Percentiles rank a stretch among this genome's conserved stretches.
Evolutionary conservation across 1,284 basidiomycete genomes (phyloP).

Genomic region (Heterobasidion annosum): DNA sequence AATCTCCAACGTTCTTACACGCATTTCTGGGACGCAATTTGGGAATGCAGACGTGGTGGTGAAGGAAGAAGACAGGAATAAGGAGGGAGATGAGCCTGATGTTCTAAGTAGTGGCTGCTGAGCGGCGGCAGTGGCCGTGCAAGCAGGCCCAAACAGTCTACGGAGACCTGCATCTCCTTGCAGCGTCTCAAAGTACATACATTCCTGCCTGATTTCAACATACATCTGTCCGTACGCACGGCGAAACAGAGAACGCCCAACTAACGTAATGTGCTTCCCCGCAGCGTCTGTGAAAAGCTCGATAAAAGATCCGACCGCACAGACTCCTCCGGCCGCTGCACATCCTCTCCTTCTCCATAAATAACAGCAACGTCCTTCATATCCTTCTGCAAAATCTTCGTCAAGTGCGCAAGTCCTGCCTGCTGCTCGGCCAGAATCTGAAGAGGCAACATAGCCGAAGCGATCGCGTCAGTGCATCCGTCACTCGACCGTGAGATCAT

Average conservation of each 20-base stretch:
- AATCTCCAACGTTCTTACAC: conserved; percentile 80
- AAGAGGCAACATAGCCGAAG: not conserved
- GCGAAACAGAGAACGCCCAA: not conserved
- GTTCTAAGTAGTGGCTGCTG: not conserved
- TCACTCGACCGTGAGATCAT: not conserved
- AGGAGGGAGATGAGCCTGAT: not conserved
- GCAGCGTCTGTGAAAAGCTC: conserved; percentile 23
- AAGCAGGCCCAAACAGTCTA: conserved; percentile 2
- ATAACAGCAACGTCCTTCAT: conserved; percentile 69
- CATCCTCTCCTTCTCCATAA: conserved; percentile 37
- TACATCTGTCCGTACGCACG: not conserved
- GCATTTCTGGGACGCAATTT: conserved; percentile 35
- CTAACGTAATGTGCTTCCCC: conserved; percentile 26
- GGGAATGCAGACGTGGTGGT: not conserved
- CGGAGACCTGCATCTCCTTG: not conserved
- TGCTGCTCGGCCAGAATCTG: conserved; percentile 78
- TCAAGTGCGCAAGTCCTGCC: conserved; percentile 71
- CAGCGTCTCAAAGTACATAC: too few relatives aligned
- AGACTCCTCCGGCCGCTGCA: conserved; percentile 19
- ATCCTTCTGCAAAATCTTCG: conserved; percentile 60
- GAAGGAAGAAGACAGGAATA: conserved; percentile 3
- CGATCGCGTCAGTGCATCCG: conserved; percentile 1
- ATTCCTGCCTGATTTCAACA: not conserved
- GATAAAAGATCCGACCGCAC: conserved; percentile 11
- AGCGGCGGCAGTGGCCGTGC: not conserved